Conservation (phyloP, 208 protist genomes). For the Acanthamoeba sp. region DNA sequence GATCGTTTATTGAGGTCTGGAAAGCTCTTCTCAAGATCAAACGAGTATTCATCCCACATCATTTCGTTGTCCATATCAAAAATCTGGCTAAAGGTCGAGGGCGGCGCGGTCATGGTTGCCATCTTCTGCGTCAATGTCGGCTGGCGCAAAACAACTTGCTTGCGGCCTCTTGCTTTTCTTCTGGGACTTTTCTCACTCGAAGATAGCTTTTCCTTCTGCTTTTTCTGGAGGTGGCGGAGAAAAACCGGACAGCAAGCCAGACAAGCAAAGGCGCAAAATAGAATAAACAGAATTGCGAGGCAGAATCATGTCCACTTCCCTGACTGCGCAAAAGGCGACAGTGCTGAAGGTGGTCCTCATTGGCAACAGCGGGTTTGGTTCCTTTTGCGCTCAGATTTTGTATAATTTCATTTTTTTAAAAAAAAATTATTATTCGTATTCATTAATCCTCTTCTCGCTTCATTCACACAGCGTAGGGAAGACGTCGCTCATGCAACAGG, state of each 20-base stretch:
- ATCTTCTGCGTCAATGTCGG: background rate
- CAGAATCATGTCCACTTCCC: background rate
- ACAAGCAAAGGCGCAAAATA: too few relatives aligned
- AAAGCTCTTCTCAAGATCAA: background rate
- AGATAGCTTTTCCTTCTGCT: too few relatives aligned
- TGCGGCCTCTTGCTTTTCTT: too few relatives aligned
- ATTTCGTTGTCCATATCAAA: background rate
- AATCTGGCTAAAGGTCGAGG: background rate
- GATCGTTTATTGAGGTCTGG: background rate
- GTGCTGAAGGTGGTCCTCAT: slow-evolving; percentile 17
- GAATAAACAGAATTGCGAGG: background rate
- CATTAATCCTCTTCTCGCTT: background rate
- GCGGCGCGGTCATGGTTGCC: background rate
- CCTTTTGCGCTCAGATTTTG: background rate
- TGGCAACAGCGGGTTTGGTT: background rate
- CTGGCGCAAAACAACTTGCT: too few relatives aligned
- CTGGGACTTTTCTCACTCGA: too few relatives aligned
- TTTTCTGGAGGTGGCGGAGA: too few relatives aligned
- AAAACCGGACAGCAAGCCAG: too few relatives aligned
- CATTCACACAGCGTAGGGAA: background rate
- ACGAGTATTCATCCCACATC: background rate
- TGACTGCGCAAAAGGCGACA: background rate
- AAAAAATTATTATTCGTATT: background rate
- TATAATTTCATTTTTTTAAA: background rate
- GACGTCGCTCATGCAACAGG: slow-evolving; percentile 18